These are phyloP conservation scores for Podaxis pistillaris DNA, from an alignment of 768 basidiomycete species.

Conservation along the genomic window DNA sequence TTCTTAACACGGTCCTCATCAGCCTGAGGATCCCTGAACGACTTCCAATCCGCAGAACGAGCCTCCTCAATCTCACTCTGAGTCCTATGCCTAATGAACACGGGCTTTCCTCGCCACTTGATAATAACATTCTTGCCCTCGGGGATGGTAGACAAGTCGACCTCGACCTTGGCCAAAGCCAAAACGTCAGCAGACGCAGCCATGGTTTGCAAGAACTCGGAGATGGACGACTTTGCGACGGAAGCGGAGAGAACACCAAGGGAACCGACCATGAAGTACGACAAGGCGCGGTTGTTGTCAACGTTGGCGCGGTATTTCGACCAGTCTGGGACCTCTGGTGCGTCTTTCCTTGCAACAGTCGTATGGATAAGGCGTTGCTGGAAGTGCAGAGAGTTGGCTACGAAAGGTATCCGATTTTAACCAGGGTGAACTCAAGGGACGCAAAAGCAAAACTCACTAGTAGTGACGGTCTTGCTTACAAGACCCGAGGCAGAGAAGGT, in stretches of 20 bases:
- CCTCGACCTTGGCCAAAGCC: conserved; percentile 96
- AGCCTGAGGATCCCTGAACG: conserved; percentile 86
- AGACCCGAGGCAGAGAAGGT: conserved; percentile 52
- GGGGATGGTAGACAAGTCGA: conserved; percentile 85
- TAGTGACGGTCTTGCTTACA: conserved; percentile 61
- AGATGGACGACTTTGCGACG: conserved; percentile 89
- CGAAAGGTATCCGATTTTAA: neutral
- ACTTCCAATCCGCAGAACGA: conserved; percentile 78
- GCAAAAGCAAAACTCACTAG: conserved; percentile 43
- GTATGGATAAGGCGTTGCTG: conserved; percentile 79
- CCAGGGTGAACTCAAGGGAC: conserved; percentile 13
- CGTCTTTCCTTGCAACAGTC: conserved; percentile 63
- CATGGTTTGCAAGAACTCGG: conserved; percentile 95
- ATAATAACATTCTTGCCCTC: conserved; percentile 97
- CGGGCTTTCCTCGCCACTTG: conserved; percentile 99
- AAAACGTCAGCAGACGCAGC: conserved; percentile 96
- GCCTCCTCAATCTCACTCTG: conserved; percentile 91
- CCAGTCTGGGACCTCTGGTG: conserved; percentile 88
- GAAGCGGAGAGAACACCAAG: conserved; percentile 94
- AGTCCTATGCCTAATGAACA: conserved; percentile 98
- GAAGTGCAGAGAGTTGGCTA: conserved; percentile 52
- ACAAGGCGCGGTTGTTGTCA: conserved; percentile 68
- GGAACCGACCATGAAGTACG: conserved; percentile 89
- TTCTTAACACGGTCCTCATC: conserved; percentile 89
- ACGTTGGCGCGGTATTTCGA: conserved; percentile 73